Percentiles rank a stretch among this genome's conserved stretches.
phyloP scores from a whole-genome alignment of 306 rosid species.

The Castanea crenata region DNA sequence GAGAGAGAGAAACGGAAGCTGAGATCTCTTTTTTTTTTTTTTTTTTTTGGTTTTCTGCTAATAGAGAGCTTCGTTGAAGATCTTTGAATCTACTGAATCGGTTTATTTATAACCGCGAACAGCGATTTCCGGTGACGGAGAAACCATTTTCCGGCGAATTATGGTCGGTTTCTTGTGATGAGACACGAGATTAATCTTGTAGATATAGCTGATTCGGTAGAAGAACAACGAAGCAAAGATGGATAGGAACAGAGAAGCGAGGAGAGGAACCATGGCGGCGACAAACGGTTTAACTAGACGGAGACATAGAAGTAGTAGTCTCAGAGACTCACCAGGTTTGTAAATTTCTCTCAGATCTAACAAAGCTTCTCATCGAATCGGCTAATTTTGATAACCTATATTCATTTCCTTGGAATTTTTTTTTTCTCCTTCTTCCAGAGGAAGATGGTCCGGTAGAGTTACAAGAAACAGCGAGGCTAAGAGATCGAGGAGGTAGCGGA shows the following conservation, averaged over 20 bases:
- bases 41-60: not conserved
- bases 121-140: slow-evolving; percentile 12
- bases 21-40: slow-evolving; percentile 38
- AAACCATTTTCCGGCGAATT: slow-evolving; percentile 27
- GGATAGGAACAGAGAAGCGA: slow-evolving; percentile 87
- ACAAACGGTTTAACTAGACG: slow-evolving; percentile 70
- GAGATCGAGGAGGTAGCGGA: slow-evolving; percentile 73
- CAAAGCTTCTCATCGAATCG: not conserved
- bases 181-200: slow-evolving; percentile 35
- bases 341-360: slow-evolving; percentile 61
- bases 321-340: slow-evolving; percentile 92
- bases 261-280: slow-evolving; percentile 67
- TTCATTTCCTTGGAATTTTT: not conserved
- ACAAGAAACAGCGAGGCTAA: slow-evolving; percentile 76
- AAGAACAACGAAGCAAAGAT: slow-evolving; percentile 34
- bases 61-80: not conserved
- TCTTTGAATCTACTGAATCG: slow-evolving; percentile 22
- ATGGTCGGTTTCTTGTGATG: slow-evolving; percentile 35
- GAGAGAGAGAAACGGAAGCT: slow-evolving; percentile 29
- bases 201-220: slow-evolving; percentile 36
- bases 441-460: slow-evolving; percentile 84
- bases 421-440: slow-evolving; percentile 33
- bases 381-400: too few species aligned
- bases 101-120: not conserved
- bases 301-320: slow-evolving; percentile 69